Evolutionary conservation across 1,284 basidiomycete genomes (phyloP), one percentile per base, ranked within the genome.

Genomic region (Cystobasidiaceae sp.): DNA sequence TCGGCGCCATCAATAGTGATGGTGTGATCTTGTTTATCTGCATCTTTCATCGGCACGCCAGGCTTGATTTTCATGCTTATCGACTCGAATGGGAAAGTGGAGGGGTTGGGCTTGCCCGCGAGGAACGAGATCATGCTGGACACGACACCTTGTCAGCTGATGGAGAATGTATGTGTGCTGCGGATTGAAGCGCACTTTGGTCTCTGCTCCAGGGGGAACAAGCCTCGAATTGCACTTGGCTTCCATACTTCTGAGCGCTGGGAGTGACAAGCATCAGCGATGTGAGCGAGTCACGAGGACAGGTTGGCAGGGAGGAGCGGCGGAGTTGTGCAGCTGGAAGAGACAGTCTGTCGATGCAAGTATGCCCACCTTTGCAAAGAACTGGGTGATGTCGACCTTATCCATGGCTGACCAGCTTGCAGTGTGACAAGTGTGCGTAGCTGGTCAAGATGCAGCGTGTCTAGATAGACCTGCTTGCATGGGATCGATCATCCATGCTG

Each of bases 71-170:
- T 78, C 65, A 82, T 73, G 30, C 81, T 83, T 69, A 96, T 78
- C 1, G 85, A 84, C 6, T 85, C 85, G 76, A 97, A 88, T 0
- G 93, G 93, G 79, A 97, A 97, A 17, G 90, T 89, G 3, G 81
- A 79, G n/a, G 87, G 83, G 75, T 94, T 94, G 27, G 94, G 94
- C 78, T 81, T 80, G 34, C 82, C 82, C 9, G 82, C 81, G 23
- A 80, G 74, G 46, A 72, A 55, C 33, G 41, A 66, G 15, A 67
- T 62, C 66, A 68, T 68, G 25, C 61, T 64, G 52, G 11, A 15
- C 21, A 11, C 11, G 11, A 33, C 50, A 34, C n/a, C n/a, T n/a
- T 15, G 32, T 32, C 50, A 37, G 27, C 32, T 13, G 9, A 23
- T 19, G n/a, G 21, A 15, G 19, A 9, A n/a, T 28, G n/a, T 8